A percentile compares a stretch with the other conserved stretches of the same genome.
Evolutionary conservation across 1,284 basidiomycete genomes (phyloP).

Genomic region (Ceratobasidium sp.): DNA sequence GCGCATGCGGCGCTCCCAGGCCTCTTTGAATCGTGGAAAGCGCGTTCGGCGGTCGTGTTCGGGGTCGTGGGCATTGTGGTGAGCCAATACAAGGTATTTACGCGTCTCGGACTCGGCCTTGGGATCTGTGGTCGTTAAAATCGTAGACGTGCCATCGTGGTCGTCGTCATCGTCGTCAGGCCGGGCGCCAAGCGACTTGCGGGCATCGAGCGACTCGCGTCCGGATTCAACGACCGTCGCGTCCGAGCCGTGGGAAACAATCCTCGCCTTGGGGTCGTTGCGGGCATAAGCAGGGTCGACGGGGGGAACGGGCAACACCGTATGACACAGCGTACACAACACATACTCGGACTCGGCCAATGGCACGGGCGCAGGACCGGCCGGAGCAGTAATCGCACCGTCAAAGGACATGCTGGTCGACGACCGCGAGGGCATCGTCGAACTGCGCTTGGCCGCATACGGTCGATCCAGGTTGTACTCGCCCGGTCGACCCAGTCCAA

Average conservation of each 20-base stretch:
- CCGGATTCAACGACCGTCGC: not conserved
- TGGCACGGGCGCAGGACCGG: not conserved
- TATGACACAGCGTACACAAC: slow-evolving; percentile 28
- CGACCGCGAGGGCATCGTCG: slow-evolving; percentile 15
- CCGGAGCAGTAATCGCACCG: not conserved
- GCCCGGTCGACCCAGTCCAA: slow-evolving; percentile 9
- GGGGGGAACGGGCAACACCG: slow-evolving; percentile 15
- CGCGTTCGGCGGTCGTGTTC: slow-evolving; percentile 19
- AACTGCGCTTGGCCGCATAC: slow-evolving; percentile 2
- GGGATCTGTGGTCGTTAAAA: slow-evolving; percentile 28
- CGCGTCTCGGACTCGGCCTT: slow-evolving; percentile 9
- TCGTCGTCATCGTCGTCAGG: not conserved
- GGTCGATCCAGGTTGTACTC: slow-evolving; percentile 9
- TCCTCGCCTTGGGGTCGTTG: not conserved
- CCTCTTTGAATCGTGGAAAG: slow-evolving; percentile 19
- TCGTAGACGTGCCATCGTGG: not conserved
- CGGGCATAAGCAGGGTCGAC: not conserved
- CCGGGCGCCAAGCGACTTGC: too few relatives aligned
- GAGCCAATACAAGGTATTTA: slow-evolving; percentile 17
- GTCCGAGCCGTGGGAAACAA: slow-evolving; percentile 10
- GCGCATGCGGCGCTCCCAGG: not conserved
- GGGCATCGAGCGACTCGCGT: too few relatives aligned
- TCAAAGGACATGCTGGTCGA: slow-evolving; percentile 22
- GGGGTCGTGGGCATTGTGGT: slow-evolving; percentile 6
- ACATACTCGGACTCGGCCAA: slow-evolving; percentile 21